Conservation (phyloP, 2,329 filamentous ascomycete species). For the Pseudogymnoascus sp. region DNA sequence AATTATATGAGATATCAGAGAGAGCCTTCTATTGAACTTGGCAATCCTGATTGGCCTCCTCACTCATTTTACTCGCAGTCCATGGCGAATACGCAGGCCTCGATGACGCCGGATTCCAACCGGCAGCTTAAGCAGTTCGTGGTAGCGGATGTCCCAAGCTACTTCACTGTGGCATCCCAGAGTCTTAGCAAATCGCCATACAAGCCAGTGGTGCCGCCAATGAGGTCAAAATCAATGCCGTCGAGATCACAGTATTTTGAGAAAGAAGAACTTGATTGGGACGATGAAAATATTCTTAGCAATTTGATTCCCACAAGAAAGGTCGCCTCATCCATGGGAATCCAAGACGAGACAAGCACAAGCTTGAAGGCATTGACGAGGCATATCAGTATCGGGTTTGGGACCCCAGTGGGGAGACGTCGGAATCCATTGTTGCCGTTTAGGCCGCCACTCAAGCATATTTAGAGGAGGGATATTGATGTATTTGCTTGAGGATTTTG, state of each 20-base stretch:
- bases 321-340: background rate
- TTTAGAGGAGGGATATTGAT: background rate
- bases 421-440: background rate
- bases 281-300: background rate
- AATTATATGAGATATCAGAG: background rate
- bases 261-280: background rate
- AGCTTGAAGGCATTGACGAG: background rate
- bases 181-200: background rate
- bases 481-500: background rate
- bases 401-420: background rate
- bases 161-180: background rate
- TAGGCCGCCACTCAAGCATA: background rate
- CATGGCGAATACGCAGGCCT: background rate
- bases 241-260: background rate
- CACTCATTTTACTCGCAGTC: background rate
- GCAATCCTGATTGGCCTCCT: background rate
- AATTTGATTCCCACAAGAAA: background rate
- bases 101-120: background rate
- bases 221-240: background rate
- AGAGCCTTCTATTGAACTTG: background rate
- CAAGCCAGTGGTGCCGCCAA: background rate
- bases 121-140: background rate
- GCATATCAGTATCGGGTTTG: constrained; percentile 1
- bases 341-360: background rate
- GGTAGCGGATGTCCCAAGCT: background rate